These are phyloP conservation scores for Citrus medica DNA, from an alignment of 345 rosid species.

Conservation along the genomic window DNA sequence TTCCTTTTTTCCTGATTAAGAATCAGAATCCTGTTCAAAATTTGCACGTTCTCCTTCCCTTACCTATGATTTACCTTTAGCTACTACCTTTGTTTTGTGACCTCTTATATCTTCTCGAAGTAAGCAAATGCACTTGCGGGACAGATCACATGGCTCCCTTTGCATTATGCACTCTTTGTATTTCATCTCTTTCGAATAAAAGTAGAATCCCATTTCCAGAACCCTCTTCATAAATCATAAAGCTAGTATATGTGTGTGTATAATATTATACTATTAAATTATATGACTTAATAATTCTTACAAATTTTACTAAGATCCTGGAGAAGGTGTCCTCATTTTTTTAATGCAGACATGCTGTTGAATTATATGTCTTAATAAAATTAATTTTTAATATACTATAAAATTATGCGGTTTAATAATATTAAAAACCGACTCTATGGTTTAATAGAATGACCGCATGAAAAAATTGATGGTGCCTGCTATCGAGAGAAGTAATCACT, in stretches of 20 bases:
- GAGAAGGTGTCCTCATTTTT: rapidly evolving
- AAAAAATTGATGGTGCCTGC: rapidly evolving
- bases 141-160: neutral
- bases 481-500: neutral
- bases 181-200: too few species aligned
- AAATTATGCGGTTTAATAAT: rapidly evolving
- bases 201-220: too few species aligned
- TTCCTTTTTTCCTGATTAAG: neutral
- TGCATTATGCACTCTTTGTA: neutral
- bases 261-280: too few species aligned
- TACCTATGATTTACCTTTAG: neutral
- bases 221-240: too few species aligned
- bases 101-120: neutral
- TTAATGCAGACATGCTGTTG: too few species aligned
- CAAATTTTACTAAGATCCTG: too few species aligned
- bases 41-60: neutral
- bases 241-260: too few species aligned
- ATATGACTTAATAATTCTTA: too few species aligned
- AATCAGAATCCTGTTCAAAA: conserved; percentile 4
- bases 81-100: neutral
- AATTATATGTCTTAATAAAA: too few species aligned
- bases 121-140: neutral
- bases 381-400: too few species aligned
- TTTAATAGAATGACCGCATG: too few species aligned
- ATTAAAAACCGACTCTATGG: too few species aligned